phyloP scores from a whole-genome alignment of 106 monocot species.

The Alisma plantagoaquatica region DNA sequence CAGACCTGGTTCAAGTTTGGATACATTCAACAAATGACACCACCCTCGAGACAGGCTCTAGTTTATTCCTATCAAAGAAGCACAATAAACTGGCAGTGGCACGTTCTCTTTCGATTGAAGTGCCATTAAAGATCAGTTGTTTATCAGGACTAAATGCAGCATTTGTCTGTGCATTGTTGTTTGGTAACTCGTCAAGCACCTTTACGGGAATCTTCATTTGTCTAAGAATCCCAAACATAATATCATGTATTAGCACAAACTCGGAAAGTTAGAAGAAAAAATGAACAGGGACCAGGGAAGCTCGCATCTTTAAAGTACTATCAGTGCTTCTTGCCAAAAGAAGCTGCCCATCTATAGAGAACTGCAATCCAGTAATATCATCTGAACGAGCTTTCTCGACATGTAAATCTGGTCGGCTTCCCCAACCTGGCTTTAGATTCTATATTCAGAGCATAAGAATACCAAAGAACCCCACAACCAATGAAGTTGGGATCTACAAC shows the following conservation, averaged over 20 bases:
- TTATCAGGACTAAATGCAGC: conserved; percentile 93
- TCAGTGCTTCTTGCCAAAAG: conserved; percentile 94
- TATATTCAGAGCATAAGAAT: conserved; percentile 81
- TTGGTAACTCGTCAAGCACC: conserved; percentile 73
- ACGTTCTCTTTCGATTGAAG: conserved; percentile 78
- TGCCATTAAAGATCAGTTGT: conserved; percentile 83
- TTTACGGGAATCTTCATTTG: conserved; percentile 70
- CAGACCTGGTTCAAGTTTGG: conserved; percentile 81
- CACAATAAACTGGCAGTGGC: conserved; percentile 61
- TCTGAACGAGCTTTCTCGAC: conserved; percentile 70
- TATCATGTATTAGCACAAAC: background rate
- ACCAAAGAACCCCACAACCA: no score
- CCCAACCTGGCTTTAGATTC: conserved; percentile 96
- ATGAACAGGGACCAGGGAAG: background rate
- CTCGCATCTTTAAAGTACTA: conserved; percentile 67
- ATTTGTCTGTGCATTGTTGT: conserved; percentile 92
- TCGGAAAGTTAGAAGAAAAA: background rate
- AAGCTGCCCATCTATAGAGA: conserved; percentile 67
- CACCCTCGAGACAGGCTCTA: conserved; percentile 85
- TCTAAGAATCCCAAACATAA: conserved; percentile 91
- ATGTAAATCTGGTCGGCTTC: conserved; percentile 92
- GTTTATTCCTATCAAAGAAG: conserved; percentile 86
- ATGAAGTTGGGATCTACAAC: no score
- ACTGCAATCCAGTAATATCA: conserved; percentile 91
- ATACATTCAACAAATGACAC: conserved; percentile 75